These are phyloP conservation scores for Lepidium africanum DNA, from an alignment of 345 rosid species.

Conservation along the genomic window DNA sequence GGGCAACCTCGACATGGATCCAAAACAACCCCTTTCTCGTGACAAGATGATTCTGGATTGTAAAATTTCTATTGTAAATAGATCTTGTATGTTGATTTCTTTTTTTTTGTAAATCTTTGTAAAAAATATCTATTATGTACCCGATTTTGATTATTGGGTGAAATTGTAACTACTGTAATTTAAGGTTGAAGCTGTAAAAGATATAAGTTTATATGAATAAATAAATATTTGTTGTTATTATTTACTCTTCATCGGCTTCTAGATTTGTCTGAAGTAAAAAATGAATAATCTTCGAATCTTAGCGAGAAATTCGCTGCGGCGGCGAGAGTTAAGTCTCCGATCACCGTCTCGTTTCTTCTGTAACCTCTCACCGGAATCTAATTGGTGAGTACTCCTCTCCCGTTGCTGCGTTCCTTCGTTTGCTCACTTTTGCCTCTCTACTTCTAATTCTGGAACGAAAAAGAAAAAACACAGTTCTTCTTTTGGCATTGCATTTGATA, in stretches of 20 bases:
- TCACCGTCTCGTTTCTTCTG: constrained; percentile 15
- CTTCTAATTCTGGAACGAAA: background rate
- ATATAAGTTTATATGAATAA: background rate
- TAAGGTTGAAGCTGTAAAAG: background rate
- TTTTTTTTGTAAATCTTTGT: too few species aligned
- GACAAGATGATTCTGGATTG: too few species aligned
- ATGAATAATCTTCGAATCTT: constrained; percentile 23
- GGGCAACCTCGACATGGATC: background rate
- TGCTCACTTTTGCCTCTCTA: constrained; percentile 6
- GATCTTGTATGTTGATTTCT: too few species aligned
- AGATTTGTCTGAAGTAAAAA: background rate
- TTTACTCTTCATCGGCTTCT: background rate
- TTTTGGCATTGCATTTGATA: constrained; percentile 79
- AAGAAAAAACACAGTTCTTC: constrained; percentile 30
- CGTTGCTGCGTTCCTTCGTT: background rate
- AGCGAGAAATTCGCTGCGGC: constrained; percentile 19
- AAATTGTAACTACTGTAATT: too few species aligned
- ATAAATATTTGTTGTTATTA: background rate
- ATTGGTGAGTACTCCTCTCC: constrained; percentile 11
- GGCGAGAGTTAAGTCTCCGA: constrained; percentile 15
- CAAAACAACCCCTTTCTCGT: too few species aligned
- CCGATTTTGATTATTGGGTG: too few species aligned
- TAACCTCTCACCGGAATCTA: constrained; percentile 15
- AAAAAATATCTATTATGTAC: too few species aligned
- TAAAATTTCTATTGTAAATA: too few species aligned